Evolutionary conservation across 2,329 filamentous ascomycete species (phyloP).

Genomic region (Calonectria crousiana): DNA sequence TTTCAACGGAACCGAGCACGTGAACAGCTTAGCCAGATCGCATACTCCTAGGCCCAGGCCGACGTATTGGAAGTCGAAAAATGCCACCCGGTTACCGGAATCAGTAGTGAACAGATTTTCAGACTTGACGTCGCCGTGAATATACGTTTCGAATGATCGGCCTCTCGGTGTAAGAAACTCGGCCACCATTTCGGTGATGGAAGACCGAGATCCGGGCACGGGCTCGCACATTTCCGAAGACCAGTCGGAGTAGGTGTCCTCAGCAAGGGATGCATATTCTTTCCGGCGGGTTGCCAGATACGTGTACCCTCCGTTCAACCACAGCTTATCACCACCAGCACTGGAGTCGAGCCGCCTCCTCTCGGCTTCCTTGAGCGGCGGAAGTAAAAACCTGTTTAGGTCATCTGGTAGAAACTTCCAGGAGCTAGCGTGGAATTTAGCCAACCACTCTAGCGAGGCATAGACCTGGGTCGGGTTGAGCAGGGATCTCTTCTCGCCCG

Average conservation of each 20-base stretch:
- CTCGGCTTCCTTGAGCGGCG: constrained; percentile 67
- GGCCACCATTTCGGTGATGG: constrained; percentile 66
- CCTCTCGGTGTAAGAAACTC: constrained; percentile 60
- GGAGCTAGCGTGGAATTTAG: constrained; percentile 69
- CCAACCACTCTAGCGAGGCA: constrained; percentile 72
- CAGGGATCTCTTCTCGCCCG: constrained; percentile 64
- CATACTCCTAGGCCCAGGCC: constrained; percentile 74
- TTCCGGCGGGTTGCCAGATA: constrained; percentile 73
- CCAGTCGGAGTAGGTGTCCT: constrained; percentile 67
- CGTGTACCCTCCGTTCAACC: constrained; percentile 77
- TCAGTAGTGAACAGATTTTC: constrained; percentile 73
- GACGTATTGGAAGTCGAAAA: constrained; percentile 79
- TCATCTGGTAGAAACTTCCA: constrained; percentile 52
- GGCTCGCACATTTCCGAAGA: constrained; percentile 59
- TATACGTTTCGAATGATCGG: constrained; percentile 64
- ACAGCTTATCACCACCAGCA: constrained; percentile 52
- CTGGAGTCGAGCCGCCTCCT: constrained; percentile 35
- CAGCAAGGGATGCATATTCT: constrained; percentile 64
- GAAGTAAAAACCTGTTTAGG: constrained; percentile 56
- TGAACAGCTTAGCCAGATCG: constrained; percentile 76
- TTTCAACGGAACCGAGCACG: constrained; percentile 70
- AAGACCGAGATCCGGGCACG: constrained; percentile 36
- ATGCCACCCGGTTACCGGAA: constrained; percentile 64
- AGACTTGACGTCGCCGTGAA: constrained; percentile 78
- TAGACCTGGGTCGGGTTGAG: constrained; percentile 62